phyloP scores from a whole-genome alignment of 2,329 filamentous ascomycete species.

The Microsporum audouinii region DNA sequence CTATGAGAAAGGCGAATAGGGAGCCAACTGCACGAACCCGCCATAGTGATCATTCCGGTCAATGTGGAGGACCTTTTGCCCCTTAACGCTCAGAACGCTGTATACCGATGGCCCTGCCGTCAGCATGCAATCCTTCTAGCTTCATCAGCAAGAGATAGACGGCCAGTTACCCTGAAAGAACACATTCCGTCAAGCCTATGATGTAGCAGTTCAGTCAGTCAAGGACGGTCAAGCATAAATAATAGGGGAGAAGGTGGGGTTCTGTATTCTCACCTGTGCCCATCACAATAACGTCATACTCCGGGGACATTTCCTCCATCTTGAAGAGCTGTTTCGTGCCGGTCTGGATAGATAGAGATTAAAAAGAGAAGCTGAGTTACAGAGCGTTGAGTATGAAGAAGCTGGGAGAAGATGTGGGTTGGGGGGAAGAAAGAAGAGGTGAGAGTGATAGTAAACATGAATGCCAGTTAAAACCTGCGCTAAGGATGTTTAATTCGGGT shows the following conservation, averaged over 20 bases:
- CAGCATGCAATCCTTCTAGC: background rate
- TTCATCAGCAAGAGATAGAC: background rate
- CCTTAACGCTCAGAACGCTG: slow-evolving; percentile 93
- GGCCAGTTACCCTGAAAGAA: slow-evolving; percentile 74
- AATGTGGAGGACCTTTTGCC: slow-evolving; percentile 97
- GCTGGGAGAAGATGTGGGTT: background rate
- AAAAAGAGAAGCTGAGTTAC: background rate
- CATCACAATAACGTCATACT: slow-evolving; percentile 98
- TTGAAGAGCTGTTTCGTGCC: slow-evolving; percentile 13
- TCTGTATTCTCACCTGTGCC: slow-evolving; percentile 64
- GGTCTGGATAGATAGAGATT: background rate
- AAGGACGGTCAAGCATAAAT: slow-evolving; percentile 14
- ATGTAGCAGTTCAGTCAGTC: slow-evolving; percentile 21
- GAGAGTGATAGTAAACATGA: background rate
- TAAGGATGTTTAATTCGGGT: background rate
- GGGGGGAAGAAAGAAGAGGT: background rate
- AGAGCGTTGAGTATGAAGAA: background rate
- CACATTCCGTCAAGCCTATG: slow-evolving; percentile 91
- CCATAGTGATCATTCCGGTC: slow-evolving; percentile 98
- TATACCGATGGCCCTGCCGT: slow-evolving; percentile 8
- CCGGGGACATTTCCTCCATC: slow-evolving; percentile 98
- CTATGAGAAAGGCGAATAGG: slow-evolving; percentile 6
- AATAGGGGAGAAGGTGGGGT: slow-evolving; percentile 19
- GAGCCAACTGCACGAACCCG: slow-evolving; percentile 52
- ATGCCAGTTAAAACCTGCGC: background rate